Percentiles rank a stretch among this genome's conserved stretches.
phyloP scores from a whole-genome alignment of 2,329 filamentous ascomycete species.

The Fusarium coffeatum region DNA sequence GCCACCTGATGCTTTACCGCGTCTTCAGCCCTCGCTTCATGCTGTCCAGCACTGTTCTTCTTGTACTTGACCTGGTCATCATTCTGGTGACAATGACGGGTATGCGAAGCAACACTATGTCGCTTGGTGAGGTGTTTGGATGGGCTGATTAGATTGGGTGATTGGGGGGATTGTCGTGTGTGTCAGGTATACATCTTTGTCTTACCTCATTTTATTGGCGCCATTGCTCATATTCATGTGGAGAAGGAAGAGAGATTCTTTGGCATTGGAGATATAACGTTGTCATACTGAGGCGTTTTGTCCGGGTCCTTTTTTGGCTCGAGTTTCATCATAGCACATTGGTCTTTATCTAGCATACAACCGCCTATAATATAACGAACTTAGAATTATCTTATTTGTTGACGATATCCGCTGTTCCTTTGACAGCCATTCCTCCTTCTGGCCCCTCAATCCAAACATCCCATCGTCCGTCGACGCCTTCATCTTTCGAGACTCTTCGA shows the following conservation, averaged over 20 bases:
- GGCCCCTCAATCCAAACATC: constrained; percentile 56
- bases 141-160: constrained; percentile 65
- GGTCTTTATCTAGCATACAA: constrained; percentile 27
- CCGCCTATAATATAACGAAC: not conserved
- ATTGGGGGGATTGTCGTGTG: constrained; percentile 18
- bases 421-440: constrained; percentile 72
- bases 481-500: constrained; percentile 54
- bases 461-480: constrained; percentile 53
- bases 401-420: constrained; percentile 58
- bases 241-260: not conserved
- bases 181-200: constrained; percentile 18
- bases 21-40: constrained; percentile 94
- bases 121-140: constrained; percentile 90
- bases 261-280: constrained; percentile 15
- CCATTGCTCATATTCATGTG: not conserved
- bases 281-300: constrained; percentile 10
- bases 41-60: constrained; percentile 76
- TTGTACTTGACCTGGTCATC: constrained; percentile 81
- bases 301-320: constrained; percentile 10
- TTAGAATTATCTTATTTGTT: not conserved
- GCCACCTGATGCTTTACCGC: constrained; percentile 96
- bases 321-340: constrained; percentile 28
- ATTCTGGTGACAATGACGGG: constrained; percentile 79
- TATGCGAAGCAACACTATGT: constrained; percentile 79
- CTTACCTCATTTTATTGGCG: not conserved